Base-by-base conservation (phyloP, 306 rosid species). In the Hylodesmum podocarpum region DNA sequence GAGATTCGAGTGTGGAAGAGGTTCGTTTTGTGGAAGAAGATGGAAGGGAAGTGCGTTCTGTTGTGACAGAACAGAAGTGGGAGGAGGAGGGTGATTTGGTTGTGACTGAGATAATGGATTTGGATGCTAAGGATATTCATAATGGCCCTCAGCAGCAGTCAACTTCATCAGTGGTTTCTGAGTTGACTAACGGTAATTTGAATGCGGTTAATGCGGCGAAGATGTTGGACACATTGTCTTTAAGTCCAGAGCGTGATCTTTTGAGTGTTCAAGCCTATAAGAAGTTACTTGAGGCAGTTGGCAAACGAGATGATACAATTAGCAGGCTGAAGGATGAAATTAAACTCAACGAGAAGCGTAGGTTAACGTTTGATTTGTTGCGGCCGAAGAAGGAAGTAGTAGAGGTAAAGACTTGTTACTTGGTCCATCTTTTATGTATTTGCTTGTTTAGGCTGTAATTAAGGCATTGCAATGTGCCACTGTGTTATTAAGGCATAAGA, bases 1-100 rank as follows among this genome's bases (percentile, higher is more conserved):
- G 84, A 28, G 93, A 91, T 85, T 94, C 93, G 3, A 82, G 82
- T 44, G 50, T 72, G 4, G 93, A 88, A 55, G 91, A 77, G 54
- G 82, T 88, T 51, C 90, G 64, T 80, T 81, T 51, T 67, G 47
- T 88, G 33, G 87, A 79, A 15, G 89, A 87, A 28, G 86, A 67
- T 47, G 36, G 84, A 46, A 36, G 33, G 4, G 79, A 73, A 53
- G 18, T 44, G 5, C 80, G 64, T 4, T 73, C 85, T 12, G 70
- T 36, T 62, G 78, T 78, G 44, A 67, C 72, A 14, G 81, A 67
- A 51, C 81, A 44, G 68, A 58, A 81, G 73, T 29, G 50, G 61
- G 73, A 57, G 66, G 73, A 57, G 66, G 84, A 75, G 57, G 77
- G 31, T 75, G 70, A 49, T 83, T 85, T 73, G 66, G 68, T 53